Evolutionary conservation across 345 rosid species (phyloP).

Genomic region (Eucalyptus leucophloia): DNA sequence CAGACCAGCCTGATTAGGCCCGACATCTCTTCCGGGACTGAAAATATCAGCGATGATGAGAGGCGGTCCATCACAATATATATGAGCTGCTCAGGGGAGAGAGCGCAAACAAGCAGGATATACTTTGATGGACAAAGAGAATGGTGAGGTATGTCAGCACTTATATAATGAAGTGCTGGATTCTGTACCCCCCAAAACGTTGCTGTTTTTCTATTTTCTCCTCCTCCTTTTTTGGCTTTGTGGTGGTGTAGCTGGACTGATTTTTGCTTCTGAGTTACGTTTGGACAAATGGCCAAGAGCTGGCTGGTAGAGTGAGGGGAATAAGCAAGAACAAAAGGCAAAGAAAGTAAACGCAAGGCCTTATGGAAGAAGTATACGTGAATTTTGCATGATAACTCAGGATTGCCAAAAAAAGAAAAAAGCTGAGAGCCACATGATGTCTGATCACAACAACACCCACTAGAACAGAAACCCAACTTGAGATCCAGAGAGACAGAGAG

Average conservation of each 20-base stretch:
- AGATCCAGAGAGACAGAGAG: background rate
- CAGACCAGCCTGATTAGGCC: conserved; percentile 24
- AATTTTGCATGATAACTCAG: background rate
- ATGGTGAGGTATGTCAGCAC: background rate
- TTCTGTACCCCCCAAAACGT: background rate
- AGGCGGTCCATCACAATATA: background rate
- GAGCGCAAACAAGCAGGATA: background rate
- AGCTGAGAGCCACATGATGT: background rate
- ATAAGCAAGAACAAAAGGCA: background rate
- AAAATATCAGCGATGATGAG: background rate
- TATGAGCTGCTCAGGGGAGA: background rate
- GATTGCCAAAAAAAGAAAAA: background rate
- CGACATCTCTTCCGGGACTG: background rate
- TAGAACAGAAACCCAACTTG: background rate
- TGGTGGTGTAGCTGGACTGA: background rate
- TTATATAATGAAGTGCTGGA: background rate
- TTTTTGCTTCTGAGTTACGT: background rate
- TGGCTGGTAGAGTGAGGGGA: background rate
- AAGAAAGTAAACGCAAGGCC: background rate
- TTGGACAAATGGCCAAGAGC: background rate
- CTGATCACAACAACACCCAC: background rate
- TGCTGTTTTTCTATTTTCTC: background rate
- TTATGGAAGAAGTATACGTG: background rate
- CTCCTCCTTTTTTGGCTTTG: background rate
- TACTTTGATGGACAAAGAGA: background rate